A percentile compares a stretch with the other conserved stretches of the same genome.
These are phyloP conservation scores for Cladosporium sp. DNA, from an alignment of 2,329 filamentous ascomycete genomes.

Conservation along the genomic window DNA sequence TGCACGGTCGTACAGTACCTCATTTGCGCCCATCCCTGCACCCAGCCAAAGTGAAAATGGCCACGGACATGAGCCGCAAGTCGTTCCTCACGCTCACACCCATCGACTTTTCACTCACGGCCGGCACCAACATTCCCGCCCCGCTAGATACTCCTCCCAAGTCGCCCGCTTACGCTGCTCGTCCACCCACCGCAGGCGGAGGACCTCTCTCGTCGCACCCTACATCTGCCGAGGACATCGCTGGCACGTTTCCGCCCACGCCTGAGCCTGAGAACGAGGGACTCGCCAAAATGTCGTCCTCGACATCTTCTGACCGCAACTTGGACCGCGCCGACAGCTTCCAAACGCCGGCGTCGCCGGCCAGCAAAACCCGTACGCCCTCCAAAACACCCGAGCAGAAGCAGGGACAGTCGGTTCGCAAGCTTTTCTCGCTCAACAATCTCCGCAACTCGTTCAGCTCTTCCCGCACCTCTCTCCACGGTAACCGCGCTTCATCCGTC, in stretches of 20 bases:
- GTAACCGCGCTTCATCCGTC: slow-evolving; percentile 11
- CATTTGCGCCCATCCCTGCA: slow-evolving; percentile 8
- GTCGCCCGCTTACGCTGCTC: slow-evolving; percentile 14
- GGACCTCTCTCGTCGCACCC: slow-evolving; percentile 31
- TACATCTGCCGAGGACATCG: slow-evolving; percentile 23
- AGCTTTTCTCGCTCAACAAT: slow-evolving; percentile 27
- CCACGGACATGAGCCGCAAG: slow-evolving; percentile 11
- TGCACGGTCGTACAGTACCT: not conserved
- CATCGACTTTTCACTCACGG: slow-evolving; percentile 22
- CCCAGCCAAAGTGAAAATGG: slow-evolving; percentile 6
- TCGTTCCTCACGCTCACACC: slow-evolving; percentile 19
- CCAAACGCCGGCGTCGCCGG: slow-evolving; percentile 18
- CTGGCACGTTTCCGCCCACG: slow-evolving; percentile 18
- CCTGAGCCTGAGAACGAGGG: slow-evolving; percentile 19
- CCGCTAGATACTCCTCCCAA: slow-evolving; percentile 19
- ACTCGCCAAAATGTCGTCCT: slow-evolving; percentile 11
- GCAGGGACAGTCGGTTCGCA: slow-evolving; percentile 14
- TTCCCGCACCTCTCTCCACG: slow-evolving; percentile 27
- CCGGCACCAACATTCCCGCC: slow-evolving; percentile 23
- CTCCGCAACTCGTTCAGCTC: slow-evolving; percentile 32
- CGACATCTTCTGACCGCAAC: slow-evolving; percentile 14
- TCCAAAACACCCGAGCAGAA: slow-evolving; percentile 11
- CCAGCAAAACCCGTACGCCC: slow-evolving; percentile 12
- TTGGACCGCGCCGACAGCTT: slow-evolving; percentile 19
- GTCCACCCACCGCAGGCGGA: slow-evolving; percentile 27